Evolutionary conservation across 2,329 filamentous ascomycete species (phyloP).

Genomic region (Aspergillus arachidicola): DNA sequence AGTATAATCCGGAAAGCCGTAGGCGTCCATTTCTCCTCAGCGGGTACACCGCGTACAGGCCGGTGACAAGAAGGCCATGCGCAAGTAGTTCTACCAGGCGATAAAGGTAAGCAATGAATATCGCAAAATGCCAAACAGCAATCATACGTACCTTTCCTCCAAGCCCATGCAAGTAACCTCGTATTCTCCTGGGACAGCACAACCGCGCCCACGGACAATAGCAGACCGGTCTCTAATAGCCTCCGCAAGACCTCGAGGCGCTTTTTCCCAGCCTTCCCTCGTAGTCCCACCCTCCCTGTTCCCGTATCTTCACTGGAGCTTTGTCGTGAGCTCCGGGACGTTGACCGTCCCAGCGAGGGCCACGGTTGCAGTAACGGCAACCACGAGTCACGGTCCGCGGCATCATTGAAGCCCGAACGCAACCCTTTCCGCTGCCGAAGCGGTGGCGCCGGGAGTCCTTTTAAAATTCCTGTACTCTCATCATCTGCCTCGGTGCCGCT

Average conservation of each 20-base stretch:
- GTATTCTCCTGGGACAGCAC: slow-evolving; percentile 38
- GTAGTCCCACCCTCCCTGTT: slow-evolving; percentile 24
- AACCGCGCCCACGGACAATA: slow-evolving; percentile 55
- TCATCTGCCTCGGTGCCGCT: slow-evolving; percentile 96
- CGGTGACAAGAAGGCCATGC: slow-evolving; percentile 33
- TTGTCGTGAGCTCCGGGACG: slow-evolving; percentile 30
- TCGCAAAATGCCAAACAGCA: neutral
- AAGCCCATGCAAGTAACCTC: slow-evolving; percentile 36
- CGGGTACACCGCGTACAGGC: slow-evolving; percentile 56
- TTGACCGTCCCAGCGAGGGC: slow-evolving; percentile 35
- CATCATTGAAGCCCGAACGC: slow-evolving; percentile 45
- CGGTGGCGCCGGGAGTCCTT: slow-evolving; percentile 80
- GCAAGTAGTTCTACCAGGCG: slow-evolving; percentile 35
- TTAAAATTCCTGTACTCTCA: slow-evolving; percentile 75
- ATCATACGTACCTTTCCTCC: slow-evolving; percentile 40
- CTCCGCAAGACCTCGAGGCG: slow-evolving; percentile 50
- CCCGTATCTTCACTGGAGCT: slow-evolving; percentile 36
- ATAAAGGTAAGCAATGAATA: slow-evolving; percentile 11
- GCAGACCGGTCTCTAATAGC: slow-evolving; percentile 56
- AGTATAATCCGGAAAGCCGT: slow-evolving; percentile 39
- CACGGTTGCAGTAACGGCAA: slow-evolving; percentile 33
- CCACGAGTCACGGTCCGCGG: slow-evolving; percentile 30
- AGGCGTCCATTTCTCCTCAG: slow-evolving; percentile 39
- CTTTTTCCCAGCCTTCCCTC: slow-evolving; percentile 33
- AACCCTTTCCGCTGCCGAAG: slow-evolving; percentile 75